A percentile compares a stretch with the other conserved stretches of the same genome.
Conservation (phyloP, 768 basidiomycete species). For the Butyriboletus loyo region DNA sequence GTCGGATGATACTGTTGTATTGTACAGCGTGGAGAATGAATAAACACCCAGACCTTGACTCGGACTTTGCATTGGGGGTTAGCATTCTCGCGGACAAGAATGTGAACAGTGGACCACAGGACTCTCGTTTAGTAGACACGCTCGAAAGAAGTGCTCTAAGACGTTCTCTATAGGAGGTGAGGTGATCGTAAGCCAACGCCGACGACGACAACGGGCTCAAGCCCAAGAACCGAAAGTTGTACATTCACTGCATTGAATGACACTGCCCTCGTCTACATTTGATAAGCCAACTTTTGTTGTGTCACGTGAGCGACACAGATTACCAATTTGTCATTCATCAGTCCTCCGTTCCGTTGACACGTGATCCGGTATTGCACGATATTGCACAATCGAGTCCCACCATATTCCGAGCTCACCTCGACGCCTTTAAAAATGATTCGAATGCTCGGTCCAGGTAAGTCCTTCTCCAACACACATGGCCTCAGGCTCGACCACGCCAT, state of each 20-base stretch:
- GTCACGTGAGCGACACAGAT: too few species aligned
- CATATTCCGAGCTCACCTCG: background rate
- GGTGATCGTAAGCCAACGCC: too few species aligned
- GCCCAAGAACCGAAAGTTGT: too few species aligned
- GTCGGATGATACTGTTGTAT: too few species aligned
- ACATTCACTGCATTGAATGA: too few species aligned
- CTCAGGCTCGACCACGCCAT: background rate
- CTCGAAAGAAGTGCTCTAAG: background rate
- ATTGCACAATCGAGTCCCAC: slow-evolving; percentile 32
- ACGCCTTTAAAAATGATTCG: background rate
- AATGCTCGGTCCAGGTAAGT: too few species aligned
- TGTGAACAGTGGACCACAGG: background rate
- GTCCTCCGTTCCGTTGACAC: slow-evolving; percentile 21
- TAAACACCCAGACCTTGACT: background rate
- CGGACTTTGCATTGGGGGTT: too few species aligned
- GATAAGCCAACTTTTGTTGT: too few species aligned
- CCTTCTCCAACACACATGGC: background rate
- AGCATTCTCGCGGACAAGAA: background rate
- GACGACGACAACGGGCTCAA: too few species aligned
- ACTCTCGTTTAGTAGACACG: background rate
- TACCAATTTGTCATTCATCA: too few species aligned
- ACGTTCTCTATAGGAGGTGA: too few species aligned
- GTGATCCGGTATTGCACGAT: slow-evolving; percentile 30
- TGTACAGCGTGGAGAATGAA: background rate
- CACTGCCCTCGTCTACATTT: too few species aligned